These are phyloP conservation scores for Hibiscus mutabilis DNA, from an alignment of 345 rosid species.

Conservation along the genomic window DNA sequence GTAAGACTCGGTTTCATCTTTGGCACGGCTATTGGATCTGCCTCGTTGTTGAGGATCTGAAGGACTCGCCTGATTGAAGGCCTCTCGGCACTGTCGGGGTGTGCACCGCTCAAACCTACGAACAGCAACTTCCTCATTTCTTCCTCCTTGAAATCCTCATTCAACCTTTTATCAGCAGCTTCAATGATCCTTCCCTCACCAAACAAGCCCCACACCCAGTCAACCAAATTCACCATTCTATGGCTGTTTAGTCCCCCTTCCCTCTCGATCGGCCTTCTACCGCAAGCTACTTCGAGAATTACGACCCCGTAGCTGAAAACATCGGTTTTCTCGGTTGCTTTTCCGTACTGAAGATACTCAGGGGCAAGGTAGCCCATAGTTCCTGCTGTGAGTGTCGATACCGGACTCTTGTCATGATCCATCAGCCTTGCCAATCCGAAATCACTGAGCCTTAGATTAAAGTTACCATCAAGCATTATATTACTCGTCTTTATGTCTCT, in stretches of 20 bases:
- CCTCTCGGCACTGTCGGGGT: slow-evolving; percentile 68
- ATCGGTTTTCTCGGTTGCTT: slow-evolving; percentile 85
- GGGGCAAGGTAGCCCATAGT: slow-evolving; percentile 98
- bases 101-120: slow-evolving; percentile 73
- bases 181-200: slow-evolving; percentile 68
- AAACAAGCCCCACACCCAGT: slow-evolving; percentile 82
- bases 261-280: slow-evolving; percentile 84
- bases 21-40: slow-evolving; percentile 45
- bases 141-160: slow-evolving; percentile 51
- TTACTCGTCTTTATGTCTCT: slow-evolving; percentile 88
- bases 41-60: slow-evolving; percentile 72
- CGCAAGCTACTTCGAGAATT: slow-evolving; percentile 81
- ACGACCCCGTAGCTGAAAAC: slow-evolving; percentile 88
- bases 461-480: slow-evolving; percentile 75
- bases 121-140: slow-evolving; percentile 83
- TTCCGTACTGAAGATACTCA: slow-evolving; percentile 89
- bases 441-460: slow-evolving; percentile 85
- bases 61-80: slow-evolving; percentile 83
- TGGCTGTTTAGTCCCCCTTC: slow-evolving; percentile 39
- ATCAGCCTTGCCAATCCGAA: slow-evolving; percentile 91
- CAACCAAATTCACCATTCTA: slow-evolving; percentile 78
- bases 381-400: slow-evolving; percentile 89
- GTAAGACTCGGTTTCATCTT: slow-evolving; percentile 74
- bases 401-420: slow-evolving; percentile 91
- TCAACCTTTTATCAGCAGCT: slow-evolving; percentile 66